Evolutionary conservation across 257 asterid species (phyloP), one percentile per base, ranked within the genome.

Genomic region (Primulina tabacum): DNA sequence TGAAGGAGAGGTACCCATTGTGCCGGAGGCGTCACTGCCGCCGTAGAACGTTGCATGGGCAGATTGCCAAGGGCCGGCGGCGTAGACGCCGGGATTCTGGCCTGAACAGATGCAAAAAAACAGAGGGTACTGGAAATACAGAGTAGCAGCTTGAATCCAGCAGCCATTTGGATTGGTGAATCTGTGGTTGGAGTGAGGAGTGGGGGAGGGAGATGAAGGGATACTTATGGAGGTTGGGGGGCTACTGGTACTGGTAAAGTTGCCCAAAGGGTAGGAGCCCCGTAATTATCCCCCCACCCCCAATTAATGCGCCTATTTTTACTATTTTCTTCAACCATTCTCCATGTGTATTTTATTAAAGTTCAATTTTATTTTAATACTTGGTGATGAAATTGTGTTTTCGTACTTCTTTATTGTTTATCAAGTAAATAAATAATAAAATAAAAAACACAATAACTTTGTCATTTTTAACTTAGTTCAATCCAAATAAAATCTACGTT

Each of bases 21-120:
- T 84, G 75, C 88, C 88, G 53, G 88, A 81, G 33, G 88, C 88
- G 78, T 84, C 88, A 3, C 84, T 69, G 57, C 88, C 88, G 60
- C 88, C 88, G 50, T 84, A 84, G 75, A 84, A 84, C 26, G 88
- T 84, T 24, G 88, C 88, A 57, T 84, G 88, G 65, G 88, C 88
- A 29, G 33, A 21, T 57, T 84, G 79, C 88, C 88, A 84, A 20
- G 79, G 29, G 35, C 84, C 76, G 17, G 81, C 82, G 40, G 81
- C 57, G 43, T 78, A 84, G 71, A 67, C 75, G 11, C 88, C 88
- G 30, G 86, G 56, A 84, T 76, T 65, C 75, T 76, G 10, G 81
- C 86, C 35, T 65, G 33, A 32, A 64, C 75, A 18, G 69, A 71
- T 0, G 73, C 30, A 33, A 72, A 29, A 61, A 70, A 78, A 66